Evolutionary conservation across 176 grass and related monocot genomes (phyloP).

Genomic region (Oryza punctata): DNA sequence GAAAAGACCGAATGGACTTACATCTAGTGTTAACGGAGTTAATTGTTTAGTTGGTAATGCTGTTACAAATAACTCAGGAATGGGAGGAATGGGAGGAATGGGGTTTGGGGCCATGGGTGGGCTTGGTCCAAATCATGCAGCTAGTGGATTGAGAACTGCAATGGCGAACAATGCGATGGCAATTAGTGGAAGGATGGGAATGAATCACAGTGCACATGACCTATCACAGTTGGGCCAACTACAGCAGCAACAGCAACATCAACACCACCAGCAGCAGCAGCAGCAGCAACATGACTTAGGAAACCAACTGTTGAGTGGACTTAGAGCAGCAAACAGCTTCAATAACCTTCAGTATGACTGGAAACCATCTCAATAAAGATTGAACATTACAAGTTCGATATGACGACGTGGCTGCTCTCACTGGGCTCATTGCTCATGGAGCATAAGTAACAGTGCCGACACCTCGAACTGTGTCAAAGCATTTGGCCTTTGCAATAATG

Average conservation of each 20-base stretch:
- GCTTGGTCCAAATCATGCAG: slow-evolving; percentile 43
- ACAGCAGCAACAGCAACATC: slow-evolving; percentile 72
- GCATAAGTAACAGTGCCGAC: slow-evolving; percentile 32
- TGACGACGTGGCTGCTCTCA: slow-evolving; percentile 29
- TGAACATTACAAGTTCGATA: slow-evolving; percentile 22
- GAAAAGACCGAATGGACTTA: slow-evolving; percentile 68
- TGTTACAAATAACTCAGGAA: slow-evolving; percentile 50
- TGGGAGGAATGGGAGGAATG: slow-evolving; percentile 40
- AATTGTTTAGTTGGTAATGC: slow-evolving; percentile 65
- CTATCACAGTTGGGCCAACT: slow-evolving; percentile 59
- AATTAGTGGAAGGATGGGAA: slow-evolving; percentile 69
- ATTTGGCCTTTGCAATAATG: slow-evolving; percentile 25
- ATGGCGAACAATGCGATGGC: slow-evolving; percentile 64
- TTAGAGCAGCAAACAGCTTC: slow-evolving; percentile 79
- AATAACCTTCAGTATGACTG: slow-evolving; percentile 93
- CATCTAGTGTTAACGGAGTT: slow-evolving; percentile 53
- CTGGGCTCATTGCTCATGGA: slow-evolving; percentile 31
- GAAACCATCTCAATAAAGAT: slow-evolving; percentile 77
- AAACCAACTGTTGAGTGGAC: slow-evolving; percentile 65
- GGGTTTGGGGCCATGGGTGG: slow-evolving; percentile 59
- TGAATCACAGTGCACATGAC: slow-evolving; percentile 69
- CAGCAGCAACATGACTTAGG: slow-evolving; percentile 87
- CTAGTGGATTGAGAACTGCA: slow-evolving; percentile 49
- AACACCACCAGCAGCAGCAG: slow-evolving; percentile 61
- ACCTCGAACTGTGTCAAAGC: slow-evolving; percentile 25